These are phyloP conservation scores for Lyophyllum atratum DNA, from an alignment of 768 basidiomycete genomes.

Conservation along the genomic window DNA sequence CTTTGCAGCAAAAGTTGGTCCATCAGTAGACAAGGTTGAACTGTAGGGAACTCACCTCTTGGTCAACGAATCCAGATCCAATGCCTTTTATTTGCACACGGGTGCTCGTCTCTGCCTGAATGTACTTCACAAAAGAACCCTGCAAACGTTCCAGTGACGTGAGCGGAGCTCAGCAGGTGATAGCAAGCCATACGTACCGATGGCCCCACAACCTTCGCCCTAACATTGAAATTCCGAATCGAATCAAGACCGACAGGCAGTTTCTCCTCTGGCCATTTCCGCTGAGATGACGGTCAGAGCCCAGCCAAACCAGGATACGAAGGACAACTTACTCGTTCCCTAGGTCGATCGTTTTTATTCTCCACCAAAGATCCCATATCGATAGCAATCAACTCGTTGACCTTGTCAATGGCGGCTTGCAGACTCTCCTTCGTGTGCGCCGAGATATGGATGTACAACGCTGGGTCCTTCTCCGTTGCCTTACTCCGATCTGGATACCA, in stretches of 20 bases:
- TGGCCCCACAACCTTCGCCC: slow-evolving; percentile 97
- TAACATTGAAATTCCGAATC: slow-evolving; percentile 94
- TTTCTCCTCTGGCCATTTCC: slow-evolving; percentile 99
- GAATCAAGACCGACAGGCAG: slow-evolving; percentile 86
- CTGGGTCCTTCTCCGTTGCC: slow-evolving; percentile 91
- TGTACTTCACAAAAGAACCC: slow-evolving; percentile 98
- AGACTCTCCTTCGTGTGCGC: slow-evolving; percentile 69
- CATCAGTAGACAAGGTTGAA: not conserved
- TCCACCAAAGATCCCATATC: slow-evolving; percentile 84
- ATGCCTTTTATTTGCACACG: slow-evolving; percentile 96
- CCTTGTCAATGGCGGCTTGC: slow-evolving; percentile 65
- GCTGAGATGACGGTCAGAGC: slow-evolving; percentile 40
- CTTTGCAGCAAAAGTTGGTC: not conserved
- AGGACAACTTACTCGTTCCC: slow-evolving; percentile 57
- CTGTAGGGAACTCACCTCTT: slow-evolving; percentile 62
- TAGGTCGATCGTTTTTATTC: slow-evolving; percentile 67
- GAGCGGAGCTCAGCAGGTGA: not conserved
- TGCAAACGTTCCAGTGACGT: slow-evolving; percentile 24
- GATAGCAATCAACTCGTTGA: slow-evolving; percentile 71
- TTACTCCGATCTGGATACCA: slow-evolving; percentile 96
- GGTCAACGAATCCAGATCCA: slow-evolving; percentile 94
- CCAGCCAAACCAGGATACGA: not conserved
- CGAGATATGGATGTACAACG: slow-evolving; percentile 91
- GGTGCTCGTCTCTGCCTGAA: slow-evolving; percentile 94
- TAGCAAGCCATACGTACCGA: slow-evolving; percentile 50